Percentiles rank a stretch among this genome's conserved stretches.
Conservation (phyloP, 2,329 filamentous ascomycete genomes). For the Colletotrichum sp. region DNA sequence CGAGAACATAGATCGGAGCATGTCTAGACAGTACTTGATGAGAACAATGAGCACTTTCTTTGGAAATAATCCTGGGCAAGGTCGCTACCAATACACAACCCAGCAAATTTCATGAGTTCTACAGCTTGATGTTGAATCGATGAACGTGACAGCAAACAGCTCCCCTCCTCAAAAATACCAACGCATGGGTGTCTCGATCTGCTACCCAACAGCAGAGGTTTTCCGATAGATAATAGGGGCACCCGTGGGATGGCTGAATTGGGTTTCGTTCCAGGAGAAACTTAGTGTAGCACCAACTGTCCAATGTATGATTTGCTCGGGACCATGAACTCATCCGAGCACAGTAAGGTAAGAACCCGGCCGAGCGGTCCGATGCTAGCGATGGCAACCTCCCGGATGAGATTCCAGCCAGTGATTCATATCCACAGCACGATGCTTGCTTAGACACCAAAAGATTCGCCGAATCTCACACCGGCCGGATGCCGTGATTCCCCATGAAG, state of each 20-base stretch:
- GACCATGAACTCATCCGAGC: background rate
- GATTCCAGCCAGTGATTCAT: background rate
- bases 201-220: background rate
- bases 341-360: background rate
- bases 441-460: background rate
- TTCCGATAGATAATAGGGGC: background rate
- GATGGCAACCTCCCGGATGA: background rate
- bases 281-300: background rate
- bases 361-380: background rate
- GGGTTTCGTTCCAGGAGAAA: rapidly evolving
- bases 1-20: background rate
- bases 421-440: background rate
- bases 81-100: rapidly evolving
- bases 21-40: background rate
- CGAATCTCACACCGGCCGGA: background rate
- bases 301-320: background rate
- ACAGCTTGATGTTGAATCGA: background rate
- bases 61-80: rapidly evolving
- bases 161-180: background rate
- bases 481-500: background rate
- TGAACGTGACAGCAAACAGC: background rate
- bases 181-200: background rate
- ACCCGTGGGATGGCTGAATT: background rate
- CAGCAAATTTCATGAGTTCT: background rate
- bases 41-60: background rate